Evolutionary conservation across 2,329 filamentous ascomycete species (phyloP), one percentile per base, ranked within the genome.

Genomic region (Lasiodiplodia gonubiensis): DNA sequence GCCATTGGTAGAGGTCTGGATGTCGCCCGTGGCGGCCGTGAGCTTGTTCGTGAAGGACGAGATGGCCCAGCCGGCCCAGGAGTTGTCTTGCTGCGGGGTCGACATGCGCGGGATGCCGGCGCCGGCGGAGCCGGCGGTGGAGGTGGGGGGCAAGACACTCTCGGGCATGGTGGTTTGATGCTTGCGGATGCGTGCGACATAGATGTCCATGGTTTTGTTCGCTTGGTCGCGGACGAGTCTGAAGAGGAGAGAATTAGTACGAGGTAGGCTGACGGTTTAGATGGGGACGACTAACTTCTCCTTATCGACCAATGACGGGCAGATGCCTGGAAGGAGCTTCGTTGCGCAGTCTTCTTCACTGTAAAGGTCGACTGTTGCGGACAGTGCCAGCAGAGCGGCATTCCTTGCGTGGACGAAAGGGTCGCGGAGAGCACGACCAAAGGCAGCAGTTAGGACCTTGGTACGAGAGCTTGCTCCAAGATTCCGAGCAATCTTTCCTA

Each of bases 21-120:
- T 99, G 67, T 97, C 91, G 21, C 95, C 95, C 10, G 91, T 91
- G 0, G 93, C 93, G 0, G 91, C 81, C 1, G 92, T 90, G 14
- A 98, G 78, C 74, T 97, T 97, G 80, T 98, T 98, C 2, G 95
- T 98, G 76, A 99, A 99, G 1, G 93, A 97, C 0, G 95, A 98
- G 66, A 99, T 97, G 1, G 95, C 95, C 95, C 95, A 99, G 14
- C 95, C 95, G 1, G 95, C 89, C 95, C 95, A 98, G 2, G 89
- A 89, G 25, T 86, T 83, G 49, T 90, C 86, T 48, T 85, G 87
- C 69, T 93, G 91, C 1, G 93, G 90, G 1, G 92, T 95, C 70
- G 90, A 89, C 85, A 97, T 95, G 39, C 92, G 88, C 1, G 92
- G 90, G 0, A 86, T 85, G 49, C 81, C 78, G 71, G 69, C 69